Conservation (phyloP, 345 rosid species). For the Arabis alpina region DNA sequence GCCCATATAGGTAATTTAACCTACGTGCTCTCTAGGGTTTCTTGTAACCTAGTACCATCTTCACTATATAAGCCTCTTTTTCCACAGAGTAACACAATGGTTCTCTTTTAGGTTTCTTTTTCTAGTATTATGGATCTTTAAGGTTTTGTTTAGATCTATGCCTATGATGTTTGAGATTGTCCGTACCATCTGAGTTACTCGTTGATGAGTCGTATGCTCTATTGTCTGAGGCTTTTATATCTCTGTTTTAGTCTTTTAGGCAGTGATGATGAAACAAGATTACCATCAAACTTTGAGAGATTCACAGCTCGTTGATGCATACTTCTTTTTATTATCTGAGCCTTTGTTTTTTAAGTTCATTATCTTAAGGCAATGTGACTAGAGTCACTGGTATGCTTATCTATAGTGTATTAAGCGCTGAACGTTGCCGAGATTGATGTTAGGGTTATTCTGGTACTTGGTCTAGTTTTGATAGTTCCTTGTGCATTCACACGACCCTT, state of each 20-base stretch:
- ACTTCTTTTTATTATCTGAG: conserved; percentile 43
- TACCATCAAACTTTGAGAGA: conserved; percentile 70
- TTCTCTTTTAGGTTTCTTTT: no score
- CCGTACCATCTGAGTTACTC: conserved; percentile 69
- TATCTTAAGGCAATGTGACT: conserved; percentile 47
- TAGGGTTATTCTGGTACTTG: no score
- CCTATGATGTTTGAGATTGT: conserved; percentile 59
- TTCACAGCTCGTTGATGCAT: conserved; percentile 48
- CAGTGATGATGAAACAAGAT: conserved; percentile 46
- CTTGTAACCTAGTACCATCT: no score
- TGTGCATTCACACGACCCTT: no score
- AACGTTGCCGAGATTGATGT: conserved; percentile 50
- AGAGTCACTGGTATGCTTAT: conserved; percentile 72
- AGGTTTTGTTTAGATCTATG: background rate
- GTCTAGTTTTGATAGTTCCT: no score
- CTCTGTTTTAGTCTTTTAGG: conserved; percentile 25
- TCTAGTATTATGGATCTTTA: background rate
- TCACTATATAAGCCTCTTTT: no score
- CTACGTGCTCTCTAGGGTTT: no score
- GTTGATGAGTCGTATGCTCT: conserved; percentile 40
- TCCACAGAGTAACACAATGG: no score
- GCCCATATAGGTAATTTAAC: no score
- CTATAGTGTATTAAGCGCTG: conserved; percentile 65
- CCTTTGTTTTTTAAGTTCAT: background rate
- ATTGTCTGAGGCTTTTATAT: conserved; percentile 38